Conservation (phyloP, 2,329 filamentous ascomycete species). For the Lachnellula cervina region DNA sequence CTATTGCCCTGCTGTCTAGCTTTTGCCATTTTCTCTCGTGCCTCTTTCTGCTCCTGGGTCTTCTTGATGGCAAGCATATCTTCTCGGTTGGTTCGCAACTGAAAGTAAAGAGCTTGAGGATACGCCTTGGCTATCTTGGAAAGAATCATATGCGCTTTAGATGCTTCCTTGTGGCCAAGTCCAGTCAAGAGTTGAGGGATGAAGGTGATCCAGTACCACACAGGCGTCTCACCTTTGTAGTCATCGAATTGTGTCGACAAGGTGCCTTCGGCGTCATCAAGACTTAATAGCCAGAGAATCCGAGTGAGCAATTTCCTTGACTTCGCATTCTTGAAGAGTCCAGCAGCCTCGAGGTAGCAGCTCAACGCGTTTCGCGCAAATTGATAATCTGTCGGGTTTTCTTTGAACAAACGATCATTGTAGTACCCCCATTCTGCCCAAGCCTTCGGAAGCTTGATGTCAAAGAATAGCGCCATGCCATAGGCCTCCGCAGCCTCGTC, state of each 20-base stretch:
- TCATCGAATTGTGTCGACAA: constrained; percentile 86
- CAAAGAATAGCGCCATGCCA: constrained; percentile 91
- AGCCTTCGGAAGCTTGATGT: constrained; percentile 90
- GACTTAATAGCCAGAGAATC: constrained; percentile 90
- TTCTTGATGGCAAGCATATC: constrained; percentile 93
- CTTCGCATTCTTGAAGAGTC: constrained; percentile 95
- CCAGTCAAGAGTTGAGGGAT: constrained; percentile 94
- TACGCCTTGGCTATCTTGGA: constrained; percentile 93
- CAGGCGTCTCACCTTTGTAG: constrained; percentile 94
- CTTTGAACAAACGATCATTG: constrained; percentile 94
- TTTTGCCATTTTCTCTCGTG: constrained; percentile 37
- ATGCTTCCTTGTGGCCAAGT: constrained; percentile 84
- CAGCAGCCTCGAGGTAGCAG: constrained; percentile 92
- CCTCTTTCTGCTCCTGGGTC: constrained; percentile 71
- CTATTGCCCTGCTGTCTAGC: constrained; percentile 12
- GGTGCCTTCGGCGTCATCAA: constrained; percentile 81
- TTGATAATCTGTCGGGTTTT: constrained; percentile 74
- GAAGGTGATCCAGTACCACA: constrained; percentile 99
- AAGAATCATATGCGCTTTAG: constrained; percentile 78
- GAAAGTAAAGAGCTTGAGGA: constrained; percentile 93
- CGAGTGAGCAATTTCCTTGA: constrained; percentile 89
- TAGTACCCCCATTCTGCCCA: constrained; percentile 99
- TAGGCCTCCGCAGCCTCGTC: constrained; percentile 91
- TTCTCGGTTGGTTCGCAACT: constrained; percentile 86
- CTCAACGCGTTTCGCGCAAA: constrained; percentile 88